These are phyloP conservation scores for Eucalyptus regnans DNA, from an alignment of 345 rosid species.

Conservation along the genomic window DNA sequence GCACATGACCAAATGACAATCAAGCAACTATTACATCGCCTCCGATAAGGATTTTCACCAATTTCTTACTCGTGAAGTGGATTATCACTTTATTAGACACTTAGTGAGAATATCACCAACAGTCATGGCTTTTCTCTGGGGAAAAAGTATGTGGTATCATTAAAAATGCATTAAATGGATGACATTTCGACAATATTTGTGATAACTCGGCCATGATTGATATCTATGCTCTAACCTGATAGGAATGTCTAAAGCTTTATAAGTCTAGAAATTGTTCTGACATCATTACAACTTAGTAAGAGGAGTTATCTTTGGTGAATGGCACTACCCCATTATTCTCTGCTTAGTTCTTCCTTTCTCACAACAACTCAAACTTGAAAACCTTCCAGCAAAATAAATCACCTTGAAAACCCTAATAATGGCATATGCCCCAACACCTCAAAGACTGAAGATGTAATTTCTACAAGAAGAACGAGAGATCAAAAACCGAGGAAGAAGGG, in stretches of 20 bases:
- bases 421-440: background rate
- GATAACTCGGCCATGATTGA: background rate
- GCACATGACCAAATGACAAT: background rate
- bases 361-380: background rate
- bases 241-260: background rate
- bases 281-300: background rate
- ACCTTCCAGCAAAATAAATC: background rate
- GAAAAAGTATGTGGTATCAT: background rate
- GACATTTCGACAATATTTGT: background rate
- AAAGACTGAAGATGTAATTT: background rate
- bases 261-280: background rate
- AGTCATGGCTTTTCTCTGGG: background rate
- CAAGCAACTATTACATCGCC: background rate
- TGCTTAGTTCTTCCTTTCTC: background rate
- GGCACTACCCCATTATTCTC: background rate
- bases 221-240: background rate
- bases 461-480: background rate
- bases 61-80: background rate
- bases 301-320: background rate
- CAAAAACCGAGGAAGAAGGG: background rate
- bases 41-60: background rate
- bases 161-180: background rate
- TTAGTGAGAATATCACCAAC: background rate
- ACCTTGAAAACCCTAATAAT: background rate
- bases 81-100: background rate